phyloP scores from a whole-genome alignment of 1,284 basidiomycete species.

The Ganoderma boninense region DNA sequence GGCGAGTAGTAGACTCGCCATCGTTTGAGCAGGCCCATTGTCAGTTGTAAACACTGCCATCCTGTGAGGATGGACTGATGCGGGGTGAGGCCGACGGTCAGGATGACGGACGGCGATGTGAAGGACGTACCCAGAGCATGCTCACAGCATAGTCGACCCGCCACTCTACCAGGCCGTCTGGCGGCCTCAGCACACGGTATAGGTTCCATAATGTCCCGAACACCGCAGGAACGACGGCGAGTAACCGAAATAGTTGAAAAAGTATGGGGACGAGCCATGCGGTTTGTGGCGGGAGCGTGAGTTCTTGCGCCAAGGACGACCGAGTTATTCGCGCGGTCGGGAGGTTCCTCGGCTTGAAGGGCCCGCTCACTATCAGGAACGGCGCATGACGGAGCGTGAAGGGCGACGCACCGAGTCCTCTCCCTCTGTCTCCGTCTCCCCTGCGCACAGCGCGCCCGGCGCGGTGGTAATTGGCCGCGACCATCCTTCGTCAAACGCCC shows the following conservation, averaged over 20 bases:
- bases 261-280: constrained; percentile 48
- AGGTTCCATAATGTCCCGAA: constrained; percentile 70
- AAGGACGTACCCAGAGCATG: constrained; percentile 67
- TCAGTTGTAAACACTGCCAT: constrained; percentile 81
- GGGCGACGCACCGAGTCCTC: constrained; percentile 70
- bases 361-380: not conserved
- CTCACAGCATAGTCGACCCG: constrained; percentile 69
- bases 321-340: constrained; percentile 67
- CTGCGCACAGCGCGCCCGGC: constrained; percentile 66
- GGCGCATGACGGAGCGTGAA: not conserved
- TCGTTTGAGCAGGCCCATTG: constrained; percentile 81
- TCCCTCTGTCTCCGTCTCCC: constrained; percentile 80
- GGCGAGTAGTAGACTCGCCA: constrained; percentile 88
- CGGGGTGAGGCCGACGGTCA: not conserved
- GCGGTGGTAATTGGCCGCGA: constrained; percentile 62
- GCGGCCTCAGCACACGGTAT: constrained; percentile 57
- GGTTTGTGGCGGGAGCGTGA: constrained; percentile 41
- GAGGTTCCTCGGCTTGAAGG: constrained; percentile 57
- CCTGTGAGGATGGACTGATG: constrained; percentile 79
- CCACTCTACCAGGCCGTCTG: constrained; percentile 38
- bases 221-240: constrained; percentile 76
- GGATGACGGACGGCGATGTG: not conserved
- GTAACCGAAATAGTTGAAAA: constrained; percentile 62
- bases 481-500: constrained; percentile 31
- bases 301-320: constrained; percentile 54